Conservation (phyloP, 2,329 filamentous ascomycete species). For the Scedosporium dehoogii region DNA sequence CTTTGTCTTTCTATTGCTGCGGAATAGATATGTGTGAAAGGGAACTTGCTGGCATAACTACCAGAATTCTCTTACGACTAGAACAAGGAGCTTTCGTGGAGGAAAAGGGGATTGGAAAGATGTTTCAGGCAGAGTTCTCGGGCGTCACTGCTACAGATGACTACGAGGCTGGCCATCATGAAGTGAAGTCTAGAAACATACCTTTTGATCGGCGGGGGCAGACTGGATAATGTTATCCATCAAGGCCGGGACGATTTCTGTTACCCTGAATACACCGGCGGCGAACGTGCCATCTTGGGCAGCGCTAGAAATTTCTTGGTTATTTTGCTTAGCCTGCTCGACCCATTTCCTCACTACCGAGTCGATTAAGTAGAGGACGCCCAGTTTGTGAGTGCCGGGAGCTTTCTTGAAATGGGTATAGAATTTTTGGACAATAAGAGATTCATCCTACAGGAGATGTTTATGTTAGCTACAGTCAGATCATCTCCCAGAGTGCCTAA, state of each 20-base stretch:
- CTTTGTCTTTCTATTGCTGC: neutral
- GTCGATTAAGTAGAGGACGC: conserved; percentile 99
- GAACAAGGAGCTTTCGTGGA: neutral
- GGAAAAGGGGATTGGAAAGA: neutral
- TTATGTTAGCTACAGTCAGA: neutral
- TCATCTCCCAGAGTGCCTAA: neutral
- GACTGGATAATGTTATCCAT: conserved; percentile 92
- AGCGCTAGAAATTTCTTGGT: conserved; percentile 69
- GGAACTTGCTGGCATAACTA: neutral
- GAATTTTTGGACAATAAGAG: conserved; percentile 88
- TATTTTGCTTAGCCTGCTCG: conserved; percentile 81
- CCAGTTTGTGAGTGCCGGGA: conserved; percentile 90
- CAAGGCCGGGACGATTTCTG: conserved; percentile 82
- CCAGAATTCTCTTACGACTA: neutral
- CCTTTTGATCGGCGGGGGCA: conserved; percentile 91
- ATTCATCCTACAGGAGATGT: conserved; percentile 62
- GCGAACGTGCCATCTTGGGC: conserved; percentile 88
- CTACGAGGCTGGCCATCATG: neutral
- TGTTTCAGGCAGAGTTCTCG: neutral
- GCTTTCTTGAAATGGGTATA: conserved; percentile 96
- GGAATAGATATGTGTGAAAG: neutral
- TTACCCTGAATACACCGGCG: conserved; percentile 92
- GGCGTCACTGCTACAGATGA: neutral
- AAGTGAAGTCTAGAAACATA: conserved; percentile 44
- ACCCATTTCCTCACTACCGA: conserved; percentile 98